A percentile compares a stretch with the other conserved stretches of the same genome.
phyloP scores from a whole-genome alignment of 345 rosid genomes.

The Melastoma malabathricum region DNA sequence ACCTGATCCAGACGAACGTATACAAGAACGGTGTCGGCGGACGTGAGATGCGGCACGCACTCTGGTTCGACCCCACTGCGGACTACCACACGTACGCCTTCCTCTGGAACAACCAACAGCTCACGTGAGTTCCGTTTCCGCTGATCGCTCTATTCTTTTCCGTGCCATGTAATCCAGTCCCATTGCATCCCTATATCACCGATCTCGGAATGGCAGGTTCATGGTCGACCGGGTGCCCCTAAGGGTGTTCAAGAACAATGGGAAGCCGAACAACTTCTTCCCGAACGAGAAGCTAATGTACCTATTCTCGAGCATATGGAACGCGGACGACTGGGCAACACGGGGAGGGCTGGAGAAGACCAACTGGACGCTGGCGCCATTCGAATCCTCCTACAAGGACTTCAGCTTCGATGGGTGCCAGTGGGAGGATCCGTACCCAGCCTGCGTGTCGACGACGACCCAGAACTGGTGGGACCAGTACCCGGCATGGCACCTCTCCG shows the following conservation, averaged over 20 bases:
- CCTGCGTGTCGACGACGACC: slow-evolving; percentile 78
- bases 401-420: slow-evolving; percentile 76
- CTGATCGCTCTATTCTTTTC: not conserved
- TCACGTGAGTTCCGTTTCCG: slow-evolving; percentile 32
- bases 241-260: slow-evolving; percentile 76
- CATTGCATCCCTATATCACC: too few species aligned
- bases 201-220: slow-evolving; percentile 29
- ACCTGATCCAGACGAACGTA: slow-evolving; percentile 78
- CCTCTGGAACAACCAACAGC: slow-evolving; percentile 70
- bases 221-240: slow-evolving; percentile 69
- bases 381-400: slow-evolving; percentile 79
- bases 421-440: slow-evolving; percentile 89
- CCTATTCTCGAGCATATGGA: slow-evolving; percentile 94
- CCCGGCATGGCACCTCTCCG: slow-evolving; percentile 77
- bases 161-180: too few species aligned
- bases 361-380: slow-evolving; percentile 76
- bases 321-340: slow-evolving; percentile 97
- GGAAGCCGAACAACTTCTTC: slow-evolving; percentile 64
- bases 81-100: slow-evolving; percentile 71
- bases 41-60: slow-evolving; percentile 87
- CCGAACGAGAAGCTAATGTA: slow-evolving; percentile 94
- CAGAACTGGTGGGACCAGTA: slow-evolving; percentile 91
- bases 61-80: slow-evolving; percentile 93
- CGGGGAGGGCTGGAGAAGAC: slow-evolving; percentile 95
- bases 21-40: slow-evolving; percentile 80